These are phyloP conservation scores for Salmacisia buchloeana DNA, from an alignment of 1,284 basidiomycete species.

Conservation along the genomic window DNA sequence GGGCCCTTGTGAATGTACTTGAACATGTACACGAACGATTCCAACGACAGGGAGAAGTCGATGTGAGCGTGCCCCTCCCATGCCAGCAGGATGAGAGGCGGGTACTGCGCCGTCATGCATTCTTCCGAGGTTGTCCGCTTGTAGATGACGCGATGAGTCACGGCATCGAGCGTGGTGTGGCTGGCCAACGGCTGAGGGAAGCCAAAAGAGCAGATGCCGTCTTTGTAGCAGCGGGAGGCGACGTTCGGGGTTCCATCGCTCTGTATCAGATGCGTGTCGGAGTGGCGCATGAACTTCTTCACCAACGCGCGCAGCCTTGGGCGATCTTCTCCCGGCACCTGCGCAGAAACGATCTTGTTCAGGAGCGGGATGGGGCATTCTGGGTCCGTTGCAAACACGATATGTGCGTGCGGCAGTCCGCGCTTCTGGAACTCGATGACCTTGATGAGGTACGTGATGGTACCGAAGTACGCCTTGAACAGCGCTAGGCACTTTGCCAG, in stretches of 20 bases:
- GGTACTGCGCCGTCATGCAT: not conserved
- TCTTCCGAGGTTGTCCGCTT: not conserved
- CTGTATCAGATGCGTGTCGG: not conserved
- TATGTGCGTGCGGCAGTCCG: not conserved
- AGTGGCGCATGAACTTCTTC: not conserved
- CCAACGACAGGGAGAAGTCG: not conserved
- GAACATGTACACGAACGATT: not conserved
- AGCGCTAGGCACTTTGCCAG: not conserved
- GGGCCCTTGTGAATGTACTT: not conserved
- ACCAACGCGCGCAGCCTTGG: not conserved
- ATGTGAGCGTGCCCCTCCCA: not conserved
- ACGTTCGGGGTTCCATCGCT: not conserved
- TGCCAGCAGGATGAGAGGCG: not conserved
- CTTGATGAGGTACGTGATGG: not conserved
- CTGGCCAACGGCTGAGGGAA: not conserved
- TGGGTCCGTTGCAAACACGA: not conserved
- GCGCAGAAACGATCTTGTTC: not conserved
- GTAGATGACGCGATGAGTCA: not conserved
- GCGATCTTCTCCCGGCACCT: not conserved
- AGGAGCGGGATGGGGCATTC: not conserved
- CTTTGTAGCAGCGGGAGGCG: not conserved
- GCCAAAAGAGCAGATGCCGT: not conserved
- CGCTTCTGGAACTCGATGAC: conserved; percentile 6
- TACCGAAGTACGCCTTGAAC: not conserved
- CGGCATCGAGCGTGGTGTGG: not conserved